These are phyloP conservation scores for Paramecium caudatum DNA, from an alignment of 73 alveolate genomes.

Conservation along the genomic window DNA sequence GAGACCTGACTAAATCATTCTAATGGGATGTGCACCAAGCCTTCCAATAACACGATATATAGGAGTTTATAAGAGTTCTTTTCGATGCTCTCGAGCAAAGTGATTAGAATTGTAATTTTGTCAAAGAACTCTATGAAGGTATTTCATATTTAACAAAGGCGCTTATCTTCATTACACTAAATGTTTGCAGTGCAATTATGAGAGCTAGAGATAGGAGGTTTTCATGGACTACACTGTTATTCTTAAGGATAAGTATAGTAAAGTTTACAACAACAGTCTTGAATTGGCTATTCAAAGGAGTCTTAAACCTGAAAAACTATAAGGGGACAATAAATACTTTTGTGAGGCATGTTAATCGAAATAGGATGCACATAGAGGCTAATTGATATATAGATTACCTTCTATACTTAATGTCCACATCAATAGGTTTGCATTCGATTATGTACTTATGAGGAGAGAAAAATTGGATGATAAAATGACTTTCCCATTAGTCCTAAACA, in stretches of 20 bases:
- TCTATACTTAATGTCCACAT: constrained; percentile 87
- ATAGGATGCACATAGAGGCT: constrained; percentile 94
- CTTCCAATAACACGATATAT: constrained; percentile 84
- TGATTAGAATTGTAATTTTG: constrained; percentile 80
- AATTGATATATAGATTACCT: constrained; percentile 86
- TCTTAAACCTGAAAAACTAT: constrained; percentile 94
- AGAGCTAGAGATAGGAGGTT: constrained; percentile 81
- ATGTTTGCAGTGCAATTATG: constrained; percentile 93
- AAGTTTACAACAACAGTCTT: constrained; percentile 88
- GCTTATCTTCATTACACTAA: constrained; percentile 81
- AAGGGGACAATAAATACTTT: constrained; percentile 89
- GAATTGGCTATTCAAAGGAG: constrained; percentile 94
- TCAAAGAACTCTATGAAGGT: constrained; percentile 94
- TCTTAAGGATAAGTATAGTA: constrained; percentile 90
- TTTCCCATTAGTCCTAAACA: constrained; percentile 86
- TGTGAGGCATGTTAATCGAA: constrained; percentile 93
- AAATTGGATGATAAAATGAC: constrained; percentile 89
- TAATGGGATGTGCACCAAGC: constrained; percentile 82
- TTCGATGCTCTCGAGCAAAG: constrained; percentile 96
- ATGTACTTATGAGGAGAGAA: constrained; percentile 82
- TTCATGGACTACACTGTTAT: constrained; percentile 94
- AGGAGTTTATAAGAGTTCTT: constrained; percentile 93
- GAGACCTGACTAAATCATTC: constrained; percentile 83
- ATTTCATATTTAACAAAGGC: background rate
- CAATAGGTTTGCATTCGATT: constrained; percentile 93